Conservation (phyloP, 2,329 filamentous ascomycete genomes). For the Podosphaera leucotricha region DNA sequence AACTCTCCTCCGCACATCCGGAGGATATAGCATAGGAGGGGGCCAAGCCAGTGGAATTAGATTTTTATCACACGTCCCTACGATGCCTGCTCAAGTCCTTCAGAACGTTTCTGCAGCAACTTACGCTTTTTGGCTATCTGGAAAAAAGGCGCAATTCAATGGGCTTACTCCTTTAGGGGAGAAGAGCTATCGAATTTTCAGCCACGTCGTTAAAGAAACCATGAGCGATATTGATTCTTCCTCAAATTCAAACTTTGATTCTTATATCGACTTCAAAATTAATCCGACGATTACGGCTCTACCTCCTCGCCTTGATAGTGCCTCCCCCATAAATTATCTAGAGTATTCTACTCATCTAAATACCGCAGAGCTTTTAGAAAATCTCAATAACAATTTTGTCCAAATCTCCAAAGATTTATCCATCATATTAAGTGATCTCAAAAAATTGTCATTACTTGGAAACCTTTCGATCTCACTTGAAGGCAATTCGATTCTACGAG, state of each 20-base stretch:
- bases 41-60: conserved; percentile 47
- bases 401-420: conserved; percentile 67
- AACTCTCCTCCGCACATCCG: conserved; percentile 58
- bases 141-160: conserved; percentile 71
- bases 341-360: conserved; percentile 48
- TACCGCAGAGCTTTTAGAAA: conserved; percentile 61
- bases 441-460: conserved; percentile 50
- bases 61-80: conserved; percentile 77
- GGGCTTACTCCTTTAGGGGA: conserved; percentile 51
- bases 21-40: conserved; percentile 62
- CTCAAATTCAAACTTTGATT: conserved; percentile 37
- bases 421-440: conserved; percentile 57
- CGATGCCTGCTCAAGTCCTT: conserved; percentile 68
- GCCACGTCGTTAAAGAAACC: conserved; percentile 56
- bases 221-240: conserved; percentile 39
- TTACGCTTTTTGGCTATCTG: conserved; percentile 77
- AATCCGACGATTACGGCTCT: conserved; percentile 80
- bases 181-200: conserved; percentile 32
- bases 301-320: conserved; percentile 37
- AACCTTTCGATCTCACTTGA: conserved; percentile 64
- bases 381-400: conserved; percentile 71
- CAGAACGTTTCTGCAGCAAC: conserved; percentile 90
- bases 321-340: conserved; percentile 24
- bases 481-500: conserved; percentile 34
- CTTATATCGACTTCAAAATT: conserved; percentile 70